phyloP scores from a whole-genome alignment of 768 basidiomycete genomes.

The Porphyrellus cyaneotinctus region DNA sequence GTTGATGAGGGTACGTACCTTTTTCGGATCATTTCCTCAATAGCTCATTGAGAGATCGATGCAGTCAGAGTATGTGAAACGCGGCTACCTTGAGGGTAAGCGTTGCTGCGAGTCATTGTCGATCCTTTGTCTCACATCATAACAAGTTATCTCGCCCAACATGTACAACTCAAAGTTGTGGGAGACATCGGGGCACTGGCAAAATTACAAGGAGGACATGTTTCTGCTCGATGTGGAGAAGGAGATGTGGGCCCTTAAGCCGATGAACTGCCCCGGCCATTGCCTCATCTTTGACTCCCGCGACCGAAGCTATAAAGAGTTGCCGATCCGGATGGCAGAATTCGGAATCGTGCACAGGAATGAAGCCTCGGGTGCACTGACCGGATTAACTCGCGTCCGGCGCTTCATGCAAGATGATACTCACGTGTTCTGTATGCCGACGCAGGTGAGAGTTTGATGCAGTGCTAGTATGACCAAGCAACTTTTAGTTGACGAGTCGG shows the following conservation, averaged over 20 bases:
- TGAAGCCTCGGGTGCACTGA: constrained; percentile 91
- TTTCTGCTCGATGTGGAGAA: constrained; percentile 93
- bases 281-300: constrained; percentile 93
- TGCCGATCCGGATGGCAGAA: constrained; percentile 97
- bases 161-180: constrained; percentile 96
- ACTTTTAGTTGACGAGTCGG: not conserved
- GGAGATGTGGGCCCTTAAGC: constrained; percentile 93
- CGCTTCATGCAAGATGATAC: constrained; percentile 98
- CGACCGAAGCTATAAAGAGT: constrained; percentile 90
- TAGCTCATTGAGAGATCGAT: constrained; percentile 2
- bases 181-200: constrained; percentile 98
- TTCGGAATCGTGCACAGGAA: constrained; percentile 97
- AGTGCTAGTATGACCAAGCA: not conserved
- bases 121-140: constrained; percentile 9
- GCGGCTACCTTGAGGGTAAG: constrained; percentile 89
- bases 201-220: constrained; percentile 98
- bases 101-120: not conserved
- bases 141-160: constrained; percentile 90
- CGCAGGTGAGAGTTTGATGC: constrained; percentile 52
- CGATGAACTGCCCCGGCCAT: constrained; percentile 99
- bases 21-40: constrained; percentile 1
- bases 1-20: constrained; percentile 72
- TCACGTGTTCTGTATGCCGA: constrained; percentile 96
- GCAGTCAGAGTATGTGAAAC: constrained; percentile 88
- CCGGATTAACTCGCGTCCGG: constrained; percentile 88